Evolutionary conservation across 108 stramenopile species (phyloP).

Genomic region (Schizochytrium sp.): DNA sequence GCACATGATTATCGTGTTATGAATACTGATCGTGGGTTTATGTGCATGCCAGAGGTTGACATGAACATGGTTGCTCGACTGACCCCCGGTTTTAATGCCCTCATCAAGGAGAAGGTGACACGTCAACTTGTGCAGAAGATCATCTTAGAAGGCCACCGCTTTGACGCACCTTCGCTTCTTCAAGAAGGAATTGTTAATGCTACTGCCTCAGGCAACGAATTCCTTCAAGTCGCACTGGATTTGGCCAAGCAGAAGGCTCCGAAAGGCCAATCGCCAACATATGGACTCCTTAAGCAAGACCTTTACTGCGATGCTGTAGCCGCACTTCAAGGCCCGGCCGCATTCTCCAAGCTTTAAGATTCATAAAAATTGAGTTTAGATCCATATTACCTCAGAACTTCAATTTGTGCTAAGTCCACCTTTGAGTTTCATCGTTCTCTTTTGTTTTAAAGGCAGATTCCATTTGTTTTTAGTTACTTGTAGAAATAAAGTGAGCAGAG

Average conservation of each 20-base stretch:
- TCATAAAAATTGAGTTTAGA: neutral
- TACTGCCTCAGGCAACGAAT: neutral
- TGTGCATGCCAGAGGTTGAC: conserved; percentile 78
- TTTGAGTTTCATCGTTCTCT: neutral
- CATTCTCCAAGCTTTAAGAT: conserved; percentile 20
- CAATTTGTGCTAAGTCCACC: neutral
- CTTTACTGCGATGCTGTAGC: conserved; percentile 45
- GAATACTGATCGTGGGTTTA: conserved; percentile 74
- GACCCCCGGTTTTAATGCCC: conserved; percentile 78
- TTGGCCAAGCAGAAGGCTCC: neutral
- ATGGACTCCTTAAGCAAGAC: neutral
- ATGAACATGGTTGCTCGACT: conserved; percentile 74
- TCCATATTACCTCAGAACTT: neutral
- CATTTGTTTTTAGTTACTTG: too few relatives aligned
- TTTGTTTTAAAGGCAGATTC: too few relatives aligned
- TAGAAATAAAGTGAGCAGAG: too few relatives aligned
- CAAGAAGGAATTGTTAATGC: neutral
- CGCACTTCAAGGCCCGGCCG: neutral
- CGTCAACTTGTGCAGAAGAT: conserved; percentile 26
- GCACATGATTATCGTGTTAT: conserved; percentile 80
- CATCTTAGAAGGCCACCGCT: conserved; percentile 34
- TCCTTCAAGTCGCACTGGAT: neutral
- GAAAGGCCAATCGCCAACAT: neutral
- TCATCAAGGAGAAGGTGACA: conserved; percentile 79
- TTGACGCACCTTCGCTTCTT: neutral